phyloP scores from a whole-genome alignment of 768 basidiomycete species.

The Lentinula boryana region DNA sequence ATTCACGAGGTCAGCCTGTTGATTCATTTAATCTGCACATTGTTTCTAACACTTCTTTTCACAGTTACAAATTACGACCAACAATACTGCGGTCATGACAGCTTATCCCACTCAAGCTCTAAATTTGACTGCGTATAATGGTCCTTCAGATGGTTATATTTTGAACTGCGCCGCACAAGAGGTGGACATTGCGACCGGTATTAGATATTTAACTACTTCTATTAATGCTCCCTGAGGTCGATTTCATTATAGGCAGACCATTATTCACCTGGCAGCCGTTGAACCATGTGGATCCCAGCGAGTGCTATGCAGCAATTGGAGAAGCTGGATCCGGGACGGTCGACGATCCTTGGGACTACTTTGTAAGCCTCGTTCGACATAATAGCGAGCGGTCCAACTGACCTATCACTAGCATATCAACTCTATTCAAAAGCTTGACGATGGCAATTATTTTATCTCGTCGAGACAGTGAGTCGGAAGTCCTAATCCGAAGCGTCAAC shows the following conservation, averaged over 20 bases:
- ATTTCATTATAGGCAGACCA: background rate
- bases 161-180: constrained; percentile 1
- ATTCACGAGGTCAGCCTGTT: background rate
- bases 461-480: background rate
- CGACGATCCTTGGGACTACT: constrained; percentile 6
- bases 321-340: background rate
- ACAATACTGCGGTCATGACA: background rate
- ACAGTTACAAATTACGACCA: background rate
- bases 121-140: background rate
- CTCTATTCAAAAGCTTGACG: constrained; percentile 8
- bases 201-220: no score
- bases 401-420: background rate
- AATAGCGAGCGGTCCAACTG: background rate
- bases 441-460: constrained; percentile 13
- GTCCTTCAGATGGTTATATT: background rate
- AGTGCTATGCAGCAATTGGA: constrained; percentile 2
- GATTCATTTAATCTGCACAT: background rate
- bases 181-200: background rate
- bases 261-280: background rate
- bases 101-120: background rate
- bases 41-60: background rate
- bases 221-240: background rate
- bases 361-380: background rate
- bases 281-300: background rate
- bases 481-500: background rate